Evolutionary conservation across 1,284 basidiomycete genomes (phyloP).

Genomic region (Cryptococcus sp.): DNA sequence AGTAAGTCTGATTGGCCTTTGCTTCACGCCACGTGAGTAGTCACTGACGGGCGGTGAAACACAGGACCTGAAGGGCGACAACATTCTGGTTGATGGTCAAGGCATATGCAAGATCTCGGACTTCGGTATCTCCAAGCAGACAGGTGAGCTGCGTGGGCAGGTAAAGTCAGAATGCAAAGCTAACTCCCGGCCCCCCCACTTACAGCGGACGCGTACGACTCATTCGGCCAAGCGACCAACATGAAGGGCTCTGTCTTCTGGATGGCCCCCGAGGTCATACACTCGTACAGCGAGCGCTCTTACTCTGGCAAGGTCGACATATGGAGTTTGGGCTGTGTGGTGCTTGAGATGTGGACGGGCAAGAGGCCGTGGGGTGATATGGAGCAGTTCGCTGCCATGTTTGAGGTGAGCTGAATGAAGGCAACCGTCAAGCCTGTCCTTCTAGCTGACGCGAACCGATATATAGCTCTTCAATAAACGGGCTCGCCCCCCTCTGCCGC

Average conservation of each 20-base stretch:
- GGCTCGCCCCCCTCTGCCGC: slow-evolving; percentile 81
- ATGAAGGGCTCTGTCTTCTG: slow-evolving; percentile 98
- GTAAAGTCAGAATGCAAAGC: background rate
- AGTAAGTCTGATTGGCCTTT: slow-evolving; percentile 53
- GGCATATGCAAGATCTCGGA: slow-evolving; percentile 93
- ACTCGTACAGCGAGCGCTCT: slow-evolving; percentile 60
- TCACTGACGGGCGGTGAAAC: slow-evolving; percentile 2
- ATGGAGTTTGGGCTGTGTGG: slow-evolving; percentile 96
- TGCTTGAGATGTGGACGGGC: slow-evolving; percentile 97
- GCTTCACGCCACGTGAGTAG: background rate
- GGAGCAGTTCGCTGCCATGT: slow-evolving; percentile 88
- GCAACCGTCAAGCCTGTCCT: background rate
- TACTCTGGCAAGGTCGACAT: slow-evolving; percentile 98
- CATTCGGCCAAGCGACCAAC: slow-evolving; percentile 68
- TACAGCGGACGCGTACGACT: slow-evolving; percentile 72
- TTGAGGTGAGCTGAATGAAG: slow-evolving; percentile 61
- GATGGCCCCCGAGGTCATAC: slow-evolving; percentile 97
- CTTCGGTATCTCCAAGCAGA: slow-evolving; percentile 93
- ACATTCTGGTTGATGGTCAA: slow-evolving; percentile 89
- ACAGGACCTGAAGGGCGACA: slow-evolving; percentile 95
- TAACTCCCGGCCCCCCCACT: slow-evolving; percentile 7
- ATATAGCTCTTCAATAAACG: slow-evolving; percentile 54
- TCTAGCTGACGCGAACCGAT: background rate
- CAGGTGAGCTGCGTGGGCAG: slow-evolving; percentile 30
- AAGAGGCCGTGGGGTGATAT: slow-evolving; percentile 87